Evolutionary conservation across 176 grass and related monocot genomes (phyloP), one percentile per base, ranked within the genome.

Genomic region (Poa annua): DNA sequence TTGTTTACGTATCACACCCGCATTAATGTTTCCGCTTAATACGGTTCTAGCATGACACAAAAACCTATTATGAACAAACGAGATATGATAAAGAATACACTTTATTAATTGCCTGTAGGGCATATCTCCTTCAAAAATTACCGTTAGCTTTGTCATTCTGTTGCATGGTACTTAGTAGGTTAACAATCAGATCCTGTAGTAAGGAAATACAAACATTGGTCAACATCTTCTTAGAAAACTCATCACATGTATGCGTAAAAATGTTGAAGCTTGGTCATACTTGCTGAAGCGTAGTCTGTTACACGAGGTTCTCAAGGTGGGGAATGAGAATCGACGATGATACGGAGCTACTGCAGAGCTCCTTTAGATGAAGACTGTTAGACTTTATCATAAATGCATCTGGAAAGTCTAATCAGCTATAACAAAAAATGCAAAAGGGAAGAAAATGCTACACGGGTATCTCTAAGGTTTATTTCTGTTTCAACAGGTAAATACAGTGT

Each of bases 211-310:
- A 83, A 88, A 17, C 51, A 68, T 66, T 74, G 45, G 76, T 80
- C 53, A 33, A 68, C 35, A 12, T 73, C 42, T 87, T 45, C 29
- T 83, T 44, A 83, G 49, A 86, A 69, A 84, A 82, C 11, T 81
- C 73, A 79, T 70, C 21, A 55, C 41, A 39, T 48, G 52, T 22
- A 75, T 80, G 49, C 42, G 81, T 55, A 74, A 87, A 67, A 14
- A 66, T n/a, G 74, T 48, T 11, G 78, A 78, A 83, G 52, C 25
- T 56, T 54, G 20, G 59, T 50, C 61, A 66, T 87, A 99, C 96
- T 89, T 94, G 96, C 86, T 99, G 96, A 92, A 96, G 92, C 54
- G 86, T 87, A 81, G 96, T 93, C 66, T 99, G 93, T 76, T 99
- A 88, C 45, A 99, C 88, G 90, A 99, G 96, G 84, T 96, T 99